These are phyloP conservation scores for Fusarium pseudograminearum DNA, from an alignment of 2,329 filamentous ascomycete genomes.

Conservation along the genomic window DNA sequence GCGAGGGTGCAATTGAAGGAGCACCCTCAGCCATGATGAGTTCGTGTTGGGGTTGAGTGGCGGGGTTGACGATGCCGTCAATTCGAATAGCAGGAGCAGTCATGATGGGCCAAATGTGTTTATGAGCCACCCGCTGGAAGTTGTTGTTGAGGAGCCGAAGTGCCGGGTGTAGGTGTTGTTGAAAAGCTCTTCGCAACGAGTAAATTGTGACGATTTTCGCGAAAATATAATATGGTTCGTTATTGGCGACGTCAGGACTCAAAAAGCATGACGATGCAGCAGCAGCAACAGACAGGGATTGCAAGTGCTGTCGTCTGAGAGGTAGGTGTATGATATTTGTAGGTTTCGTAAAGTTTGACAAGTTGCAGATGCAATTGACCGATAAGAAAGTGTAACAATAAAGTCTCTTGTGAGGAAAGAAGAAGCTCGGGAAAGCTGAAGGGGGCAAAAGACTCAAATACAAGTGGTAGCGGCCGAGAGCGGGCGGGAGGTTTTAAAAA, in stretches of 20 bases:
- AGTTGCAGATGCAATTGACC: conserved; percentile 42
- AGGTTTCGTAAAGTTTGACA: background rate
- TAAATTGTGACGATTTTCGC: conserved; percentile 27
- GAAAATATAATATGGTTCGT: conserved; percentile 6
- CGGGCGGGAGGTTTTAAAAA: conserved; percentile 48
- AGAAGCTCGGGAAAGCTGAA: conserved; percentile 29
- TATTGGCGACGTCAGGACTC: conserved; percentile 41
- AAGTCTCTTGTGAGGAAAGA: conserved; percentile 8
- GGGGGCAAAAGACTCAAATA: conserved; percentile 41
- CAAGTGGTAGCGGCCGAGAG: conserved; percentile 31
- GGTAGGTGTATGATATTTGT: background rate
- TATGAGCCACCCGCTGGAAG: conserved; percentile 25
- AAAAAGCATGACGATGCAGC: conserved; percentile 42
- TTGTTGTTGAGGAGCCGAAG: conserved; percentile 16
- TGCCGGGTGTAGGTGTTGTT: conserved; percentile 28
- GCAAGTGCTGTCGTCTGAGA: conserved; percentile 4
- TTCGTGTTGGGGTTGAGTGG: conserved; percentile 56
- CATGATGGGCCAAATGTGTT: conserved; percentile 39
- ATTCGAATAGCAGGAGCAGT: conserved; percentile 49
- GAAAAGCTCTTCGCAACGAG: conserved; percentile 37
- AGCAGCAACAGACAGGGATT: conserved; percentile 22
- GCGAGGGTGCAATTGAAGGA: conserved; percentile 68
- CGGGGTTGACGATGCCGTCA: conserved; percentile 54
- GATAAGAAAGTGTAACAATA: conserved; percentile 33
- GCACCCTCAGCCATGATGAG: conserved; percentile 61